phyloP scores from a whole-genome alignment of 2,329 filamentous ascomycete species.

The Curvularia lunata region DNA sequence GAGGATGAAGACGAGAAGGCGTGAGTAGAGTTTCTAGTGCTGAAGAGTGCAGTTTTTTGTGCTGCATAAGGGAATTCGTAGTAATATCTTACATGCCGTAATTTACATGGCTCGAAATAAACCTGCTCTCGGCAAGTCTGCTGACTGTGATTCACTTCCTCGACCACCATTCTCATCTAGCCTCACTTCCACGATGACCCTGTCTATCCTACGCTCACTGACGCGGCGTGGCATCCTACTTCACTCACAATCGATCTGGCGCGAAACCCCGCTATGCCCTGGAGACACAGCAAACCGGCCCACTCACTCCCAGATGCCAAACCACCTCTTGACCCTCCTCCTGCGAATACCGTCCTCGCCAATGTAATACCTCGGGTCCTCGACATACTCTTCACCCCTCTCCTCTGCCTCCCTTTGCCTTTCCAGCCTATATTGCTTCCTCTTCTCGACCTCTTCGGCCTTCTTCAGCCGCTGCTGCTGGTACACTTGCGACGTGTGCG shows the following conservation, averaged over 20 bases:
- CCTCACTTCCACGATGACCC: not conserved
- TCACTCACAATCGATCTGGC: not conserved
- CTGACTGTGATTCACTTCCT: not conserved
- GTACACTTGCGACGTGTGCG: slow-evolving; percentile 71
- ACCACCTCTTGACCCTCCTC: slow-evolving; percentile 76
- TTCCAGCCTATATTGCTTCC: slow-evolving; percentile 77
- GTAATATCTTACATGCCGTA: slow-evolving; percentile 4
- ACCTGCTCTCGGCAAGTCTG: not conserved
- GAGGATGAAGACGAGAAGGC: slow-evolving; percentile 4
- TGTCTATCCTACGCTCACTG: not conserved
- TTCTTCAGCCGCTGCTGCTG: slow-evolving; percentile 74
- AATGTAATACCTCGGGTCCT: slow-evolving; percentile 48
- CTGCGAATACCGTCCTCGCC: slow-evolving; percentile 52
- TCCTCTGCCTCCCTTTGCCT: slow-evolving; percentile 48
- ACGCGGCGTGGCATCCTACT: not conserved
- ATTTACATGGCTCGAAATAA: slow-evolving; percentile 5
- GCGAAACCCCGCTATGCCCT: not conserved
- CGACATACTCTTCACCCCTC: slow-evolving; percentile 45
- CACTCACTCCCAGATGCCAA: slow-evolving; percentile 72
- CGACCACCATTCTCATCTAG: not conserved
- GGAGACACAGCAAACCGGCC: not conserved
- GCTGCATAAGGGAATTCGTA: not conserved
- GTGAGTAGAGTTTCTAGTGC: not conserved
- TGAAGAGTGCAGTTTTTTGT: slow-evolving; percentile 1
- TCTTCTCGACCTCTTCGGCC: slow-evolving; percentile 86